Evolutionary conservation across 106 monocot genomes (phyloP).

Genomic region (Phalaenopsis aphrodite): DNA sequence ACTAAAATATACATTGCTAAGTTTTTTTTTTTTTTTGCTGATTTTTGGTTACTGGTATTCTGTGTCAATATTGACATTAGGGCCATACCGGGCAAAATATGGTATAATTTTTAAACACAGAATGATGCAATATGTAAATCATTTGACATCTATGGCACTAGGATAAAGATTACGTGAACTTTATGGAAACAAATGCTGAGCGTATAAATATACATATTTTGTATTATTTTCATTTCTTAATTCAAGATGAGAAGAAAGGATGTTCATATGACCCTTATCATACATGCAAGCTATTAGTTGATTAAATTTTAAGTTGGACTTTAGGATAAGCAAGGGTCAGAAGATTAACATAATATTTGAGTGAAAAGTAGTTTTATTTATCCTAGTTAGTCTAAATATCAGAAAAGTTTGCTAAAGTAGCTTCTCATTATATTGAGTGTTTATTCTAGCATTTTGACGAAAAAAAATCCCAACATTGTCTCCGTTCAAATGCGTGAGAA

Average conservation of each 20-base stretch:
- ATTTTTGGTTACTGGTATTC: background rate
- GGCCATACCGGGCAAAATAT: background rate
- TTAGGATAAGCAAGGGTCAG: background rate
- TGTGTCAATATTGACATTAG: background rate
- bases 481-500: too few relatives aligned
- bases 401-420: background rate
- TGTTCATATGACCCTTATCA: background rate
- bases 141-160: background rate
- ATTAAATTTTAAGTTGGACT: background rate
- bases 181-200: background rate
- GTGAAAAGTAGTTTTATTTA: background rate
- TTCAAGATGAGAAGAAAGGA: background rate
- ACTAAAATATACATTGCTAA: background rate
- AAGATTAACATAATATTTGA: background rate
- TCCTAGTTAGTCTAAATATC: background rate
- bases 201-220: background rate
- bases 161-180: background rate
- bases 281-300: background rate
- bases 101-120: background rate
- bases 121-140: background rate
- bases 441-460: too few relatives aligned
- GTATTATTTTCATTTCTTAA: background rate
- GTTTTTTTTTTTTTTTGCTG: background rate
- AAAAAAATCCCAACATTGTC: too few relatives aligned
- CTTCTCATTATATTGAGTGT: background rate